phyloP scores from a whole-genome alignment of 805 yeast species.

The Pichia thaimueangensis region DNA sequence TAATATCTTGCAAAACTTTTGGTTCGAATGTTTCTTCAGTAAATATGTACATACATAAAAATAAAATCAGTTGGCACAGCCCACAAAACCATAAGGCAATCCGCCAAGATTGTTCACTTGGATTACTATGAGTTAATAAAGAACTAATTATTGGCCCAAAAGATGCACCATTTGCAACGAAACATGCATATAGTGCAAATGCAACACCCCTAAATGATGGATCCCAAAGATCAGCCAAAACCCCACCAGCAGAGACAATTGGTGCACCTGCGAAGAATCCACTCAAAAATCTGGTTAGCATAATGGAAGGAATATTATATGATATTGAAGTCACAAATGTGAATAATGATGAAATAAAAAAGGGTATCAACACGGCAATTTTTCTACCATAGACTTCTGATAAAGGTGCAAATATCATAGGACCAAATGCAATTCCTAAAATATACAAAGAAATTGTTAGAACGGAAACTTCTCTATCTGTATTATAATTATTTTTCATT shows the following conservation, averaged over 20 bases:
- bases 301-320: constrained; percentile 43
- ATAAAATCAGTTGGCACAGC: constrained; percentile 30
- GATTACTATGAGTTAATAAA: constrained; percentile 37
- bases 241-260: constrained; percentile 53
- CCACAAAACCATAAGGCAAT: constrained; percentile 51
- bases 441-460: constrained; percentile 54
- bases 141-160: constrained; percentile 58
- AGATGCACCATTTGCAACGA: constrained; percentile 60
- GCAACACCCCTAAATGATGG: constrained; percentile 49
- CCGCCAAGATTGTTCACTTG: constrained; percentile 43
- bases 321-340: constrained; percentile 47
- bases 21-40: constrained; percentile 38
- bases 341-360: constrained; percentile 34
- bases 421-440: constrained; percentile 64
- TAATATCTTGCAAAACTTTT: constrained; percentile 24
- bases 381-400: constrained; percentile 43
- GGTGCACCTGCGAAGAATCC: constrained; percentile 60
- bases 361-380: constrained; percentile 38
- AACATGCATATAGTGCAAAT: constrained; percentile 41
- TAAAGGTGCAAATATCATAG: constrained; percentile 57
- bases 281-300: constrained; percentile 49
- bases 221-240: constrained; percentile 48
- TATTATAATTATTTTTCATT: constrained; percentile 29
- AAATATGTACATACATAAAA: constrained; percentile 29
- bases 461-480: constrained; percentile 41